A percentile compares a stretch with the other conserved stretches of the same genome.
phyloP scores from a whole-genome alignment of 2,329 filamentous ascomycete genomes.

The Penicillium sp. region DNA sequence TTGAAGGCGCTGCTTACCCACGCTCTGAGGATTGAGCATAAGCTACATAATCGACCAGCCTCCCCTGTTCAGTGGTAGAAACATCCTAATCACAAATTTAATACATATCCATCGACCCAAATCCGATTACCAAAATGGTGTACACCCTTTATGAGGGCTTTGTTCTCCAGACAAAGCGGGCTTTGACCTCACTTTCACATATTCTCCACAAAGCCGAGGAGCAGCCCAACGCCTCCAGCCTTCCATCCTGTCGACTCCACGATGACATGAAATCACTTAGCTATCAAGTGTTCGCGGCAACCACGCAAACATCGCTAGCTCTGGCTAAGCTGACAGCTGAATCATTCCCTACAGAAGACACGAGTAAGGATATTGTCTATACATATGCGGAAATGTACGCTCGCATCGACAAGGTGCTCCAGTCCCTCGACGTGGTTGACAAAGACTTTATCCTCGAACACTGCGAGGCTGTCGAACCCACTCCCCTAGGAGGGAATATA shows the following conservation, averaged over 20 bases:
- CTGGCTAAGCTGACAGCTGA: slow-evolving; percentile 2
- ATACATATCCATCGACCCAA: too few species aligned
- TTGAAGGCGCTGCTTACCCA: too few species aligned
- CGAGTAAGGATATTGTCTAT: not conserved
- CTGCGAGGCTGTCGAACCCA: not conserved
- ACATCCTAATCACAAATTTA: too few species aligned
- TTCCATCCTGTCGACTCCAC: slow-evolving; percentile 5
- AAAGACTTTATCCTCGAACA: slow-evolving; percentile 1
- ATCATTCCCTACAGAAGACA: not conserved
- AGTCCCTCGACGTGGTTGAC: not conserved
- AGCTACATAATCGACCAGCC: too few species aligned
- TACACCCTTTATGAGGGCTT: slow-evolving; percentile 12
- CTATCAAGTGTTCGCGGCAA: slow-evolving; percentile 8
- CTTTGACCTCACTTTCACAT: slow-evolving; percentile 1
- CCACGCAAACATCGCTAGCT: slow-evolving; percentile 1
- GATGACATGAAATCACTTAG: slow-evolving; percentile 9
- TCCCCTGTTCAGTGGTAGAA: too few species aligned
- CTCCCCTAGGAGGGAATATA: not conserved
- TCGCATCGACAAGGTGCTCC: slow-evolving; percentile 4
- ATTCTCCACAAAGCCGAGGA: slow-evolving; percentile 10
- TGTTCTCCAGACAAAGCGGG: slow-evolving; percentile 10
- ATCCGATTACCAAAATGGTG: not conserved
- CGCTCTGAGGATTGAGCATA: too few species aligned
- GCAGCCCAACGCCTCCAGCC: slow-evolving; percentile 3
- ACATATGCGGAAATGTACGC: slow-evolving; percentile 8